Percentiles rank a stretch among this genome's conserved stretches.
phyloP scores from a whole-genome alignment of 169 alveolate species.

The Cytauxzoon felis region DNA sequence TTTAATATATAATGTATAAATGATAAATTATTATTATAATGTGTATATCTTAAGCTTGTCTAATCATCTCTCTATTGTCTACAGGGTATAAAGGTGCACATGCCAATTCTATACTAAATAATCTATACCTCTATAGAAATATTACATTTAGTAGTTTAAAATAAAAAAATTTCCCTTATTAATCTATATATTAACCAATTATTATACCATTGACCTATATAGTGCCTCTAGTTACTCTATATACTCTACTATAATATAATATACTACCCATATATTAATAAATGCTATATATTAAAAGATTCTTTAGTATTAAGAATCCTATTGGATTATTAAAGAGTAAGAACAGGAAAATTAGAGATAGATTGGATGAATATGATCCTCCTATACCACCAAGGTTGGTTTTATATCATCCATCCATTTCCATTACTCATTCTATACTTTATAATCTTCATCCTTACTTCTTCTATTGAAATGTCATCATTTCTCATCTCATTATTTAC shows the following conservation, averaged over 20 bases:
- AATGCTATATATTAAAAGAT: background rate
- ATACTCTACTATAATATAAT: background rate
- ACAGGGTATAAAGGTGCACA: slow-evolving; percentile 41
- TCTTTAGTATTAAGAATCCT: background rate
- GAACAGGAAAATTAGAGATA: background rate
- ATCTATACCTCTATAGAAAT: background rate
- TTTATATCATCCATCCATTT: background rate
- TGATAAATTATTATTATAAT: background rate
- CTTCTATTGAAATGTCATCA: too few relatives aligned
- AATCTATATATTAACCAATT: background rate
- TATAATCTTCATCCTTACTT: too few relatives aligned
- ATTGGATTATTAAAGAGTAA: background rate
- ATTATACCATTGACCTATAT: background rate
- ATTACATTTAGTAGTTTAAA: background rate
- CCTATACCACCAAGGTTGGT: slow-evolving; percentile 39
- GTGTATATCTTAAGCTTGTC: too few relatives aligned
- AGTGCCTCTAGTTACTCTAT: background rate
- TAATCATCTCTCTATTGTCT: too few relatives aligned
- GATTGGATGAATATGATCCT: slow-evolving; percentile 32
- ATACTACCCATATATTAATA: background rate
- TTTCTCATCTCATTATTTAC: background rate
- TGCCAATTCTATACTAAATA: background rate
- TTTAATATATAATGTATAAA: background rate
- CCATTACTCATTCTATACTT: too few relatives aligned
- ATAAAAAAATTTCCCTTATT: background rate